Evolutionary conservation across 495 filamentous ascomycete species (phyloP).

Genomic region (Rhypophila decipiens): DNA sequence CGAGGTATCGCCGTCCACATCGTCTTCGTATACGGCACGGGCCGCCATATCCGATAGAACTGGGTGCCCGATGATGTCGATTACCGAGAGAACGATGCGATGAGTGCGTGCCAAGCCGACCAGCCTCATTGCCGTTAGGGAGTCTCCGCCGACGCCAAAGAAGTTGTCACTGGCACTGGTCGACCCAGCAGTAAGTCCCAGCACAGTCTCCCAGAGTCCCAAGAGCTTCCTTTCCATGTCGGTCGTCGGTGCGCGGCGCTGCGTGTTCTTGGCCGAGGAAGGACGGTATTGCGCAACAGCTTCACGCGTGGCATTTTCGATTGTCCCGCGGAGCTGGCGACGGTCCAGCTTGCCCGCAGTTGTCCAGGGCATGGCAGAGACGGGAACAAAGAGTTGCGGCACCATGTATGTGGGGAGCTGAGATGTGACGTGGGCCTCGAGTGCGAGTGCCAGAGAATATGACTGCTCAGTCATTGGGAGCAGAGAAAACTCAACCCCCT

Average conservation of each 20-base stretch:
- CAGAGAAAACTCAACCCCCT: slow-evolving; percentile 1
- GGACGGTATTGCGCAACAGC: slow-evolving; percentile 9
- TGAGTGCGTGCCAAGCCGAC: slow-evolving; percentile 30
- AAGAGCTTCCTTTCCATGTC: slow-evolving; percentile 33
- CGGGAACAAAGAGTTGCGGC: slow-evolving; percentile 50
- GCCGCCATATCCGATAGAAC: slow-evolving; percentile 20
- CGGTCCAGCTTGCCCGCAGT: slow-evolving; percentile 52
- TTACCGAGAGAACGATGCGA: slow-evolving; percentile 25
- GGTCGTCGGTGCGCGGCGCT: slow-evolving; percentile 7
- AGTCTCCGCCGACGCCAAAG: slow-evolving; percentile 46
- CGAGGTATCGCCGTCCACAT: background rate
- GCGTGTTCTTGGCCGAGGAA: background rate
- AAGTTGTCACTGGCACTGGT: slow-evolving; percentile 38
- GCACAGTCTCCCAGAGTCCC: slow-evolving; percentile 39
- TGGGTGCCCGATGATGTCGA: slow-evolving; percentile 33
- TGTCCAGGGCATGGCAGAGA: slow-evolving; percentile 43
- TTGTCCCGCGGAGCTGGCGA: slow-evolving; percentile 26
- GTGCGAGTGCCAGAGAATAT: background rate
- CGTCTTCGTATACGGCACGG: background rate
- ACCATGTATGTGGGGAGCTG: slow-evolving; percentile 45
- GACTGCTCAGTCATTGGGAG: slow-evolving; percentile 9
- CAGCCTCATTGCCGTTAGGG: slow-evolving; percentile 43
- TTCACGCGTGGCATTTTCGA: slow-evolving; percentile 7
- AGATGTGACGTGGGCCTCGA: slow-evolving; percentile 18
- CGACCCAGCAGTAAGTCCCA: slow-evolving; percentile 27